Evolutionary conservation across 805 yeast species (phyloP), one percentile per base, ranked within the genome.

Genomic region (Wickerhamomyces subpelliculosus): DNA sequence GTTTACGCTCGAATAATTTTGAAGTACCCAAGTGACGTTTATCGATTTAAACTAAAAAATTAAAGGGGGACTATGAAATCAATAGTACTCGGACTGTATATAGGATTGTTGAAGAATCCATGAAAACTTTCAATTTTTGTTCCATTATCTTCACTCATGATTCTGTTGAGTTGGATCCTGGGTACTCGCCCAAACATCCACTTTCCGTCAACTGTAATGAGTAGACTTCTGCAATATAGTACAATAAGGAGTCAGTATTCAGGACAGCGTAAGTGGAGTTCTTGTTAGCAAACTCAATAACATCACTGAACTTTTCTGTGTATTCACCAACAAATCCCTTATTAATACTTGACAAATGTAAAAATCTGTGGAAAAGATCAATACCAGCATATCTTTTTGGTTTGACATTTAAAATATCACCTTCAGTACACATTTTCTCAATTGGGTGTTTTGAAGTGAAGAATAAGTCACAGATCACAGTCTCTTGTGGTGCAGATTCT

Each of bases 401-500:
- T 3, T 47, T 45, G 2, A 48, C 47, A 10, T 50, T 45, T 8
- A 51, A 53, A 17, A 62, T 48, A 27, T 51, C 48, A 21, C 66
- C 65, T 35, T 47, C 50, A 16, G 54, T 48, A 43, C 67, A 61
- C 37, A 61, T 45, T 23, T 51, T 48, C 16, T 56, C 42, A 29
- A 60, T 43, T 34, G 54, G 61, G 16, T 34, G 44, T 38, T 57
- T 60, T 3, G 60, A 39, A 13, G 45, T 45, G 48, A 52, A 62
- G 39, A 62, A 62, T 25, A 50, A 47, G 38, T 61, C 65, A 48
- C 67, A 62, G 37, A 62, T 49, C 17, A 58, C 64, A 17, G 61
- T 62, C 41, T 62, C 65, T 22, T 50, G 46, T 14, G 54, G 41
- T n/a, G 54, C 53, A 33, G 49, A 49, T 18, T 46, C 57, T 39